These are phyloP conservation scores for Sporothrix pallida DNA, from an alignment of 2,329 filamentous ascomycete species.

Conservation along the genomic window DNA sequence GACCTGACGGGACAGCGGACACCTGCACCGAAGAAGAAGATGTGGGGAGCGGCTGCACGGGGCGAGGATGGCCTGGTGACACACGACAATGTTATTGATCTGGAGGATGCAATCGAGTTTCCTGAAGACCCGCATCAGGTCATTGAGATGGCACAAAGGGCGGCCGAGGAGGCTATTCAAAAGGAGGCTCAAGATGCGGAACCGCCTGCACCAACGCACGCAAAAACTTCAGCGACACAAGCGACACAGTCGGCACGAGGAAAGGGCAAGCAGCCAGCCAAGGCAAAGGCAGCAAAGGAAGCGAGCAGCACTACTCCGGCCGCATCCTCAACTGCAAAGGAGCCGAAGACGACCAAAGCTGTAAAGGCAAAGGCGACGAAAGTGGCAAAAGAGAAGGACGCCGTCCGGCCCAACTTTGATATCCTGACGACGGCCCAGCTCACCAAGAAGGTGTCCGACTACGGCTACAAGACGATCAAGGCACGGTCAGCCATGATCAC, in stretches of 20 bases:
- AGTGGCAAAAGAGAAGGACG: background rate
- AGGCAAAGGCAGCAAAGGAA: background rate
- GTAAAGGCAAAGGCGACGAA: background rate
- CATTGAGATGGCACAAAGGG: slow-evolving; percentile 38
- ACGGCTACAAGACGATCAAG: slow-evolving; percentile 76
- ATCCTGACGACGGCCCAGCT: slow-evolving; percentile 68
- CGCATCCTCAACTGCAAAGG: background rate
- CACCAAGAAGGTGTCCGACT: slow-evolving; percentile 64
- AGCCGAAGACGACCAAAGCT: background rate
- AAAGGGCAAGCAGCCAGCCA: slow-evolving; percentile 12
- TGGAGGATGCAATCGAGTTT: slow-evolving; percentile 53
- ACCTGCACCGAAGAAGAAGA: slow-evolving; percentile 44
- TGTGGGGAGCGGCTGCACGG: slow-evolving; percentile 76
- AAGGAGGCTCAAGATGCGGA: slow-evolving; percentile 3
- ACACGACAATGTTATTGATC: slow-evolving; percentile 66
- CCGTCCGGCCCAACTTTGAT: slow-evolving; percentile 61
- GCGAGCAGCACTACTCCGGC: background rate
- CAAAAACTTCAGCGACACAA: background rate
- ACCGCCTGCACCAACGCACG: background rate
- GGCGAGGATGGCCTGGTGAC: slow-evolving; percentile 69
- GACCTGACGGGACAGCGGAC: slow-evolving; percentile 23
- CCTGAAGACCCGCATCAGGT: slow-evolving; percentile 39
- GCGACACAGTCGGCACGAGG: slow-evolving; percentile 11
- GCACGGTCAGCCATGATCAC: slow-evolving; percentile 71
- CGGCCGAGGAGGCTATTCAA: slow-evolving; percentile 33